A percentile compares a stretch with the other conserved stretches of the same genome.
Conservation (phyloP, 2,329 filamentous ascomycete genomes). For the Aspergillus sp. region DNA sequence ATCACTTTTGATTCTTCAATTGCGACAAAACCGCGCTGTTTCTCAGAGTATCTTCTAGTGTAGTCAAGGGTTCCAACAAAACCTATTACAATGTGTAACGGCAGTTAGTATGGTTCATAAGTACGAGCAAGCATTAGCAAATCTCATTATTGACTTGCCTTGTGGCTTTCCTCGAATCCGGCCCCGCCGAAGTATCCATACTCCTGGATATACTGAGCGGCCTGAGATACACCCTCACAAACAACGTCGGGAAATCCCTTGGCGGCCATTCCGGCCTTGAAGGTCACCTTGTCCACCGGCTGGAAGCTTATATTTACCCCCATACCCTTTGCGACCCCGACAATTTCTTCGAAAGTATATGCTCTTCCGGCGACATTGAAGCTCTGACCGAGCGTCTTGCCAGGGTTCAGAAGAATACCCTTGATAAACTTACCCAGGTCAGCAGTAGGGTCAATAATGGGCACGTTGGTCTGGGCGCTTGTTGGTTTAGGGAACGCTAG, state of each 20-base stretch:
- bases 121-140: no score
- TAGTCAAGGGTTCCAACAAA: neutral
- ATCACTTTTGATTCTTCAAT: neutral
- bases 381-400: slow-evolving; percentile 45
- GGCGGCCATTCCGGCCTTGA: slow-evolving; percentile 39
- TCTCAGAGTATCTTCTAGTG: neutral
- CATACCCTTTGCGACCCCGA: slow-evolving; percentile 42
- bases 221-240: slow-evolving; percentile 55
- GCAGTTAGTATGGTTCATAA: neutral
- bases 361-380: slow-evolving; percentile 50
- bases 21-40: neutral
- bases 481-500: slow-evolving; percentile 1
- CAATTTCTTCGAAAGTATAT: slow-evolving; percentile 43
- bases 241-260: slow-evolving; percentile 43
- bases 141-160: no score
- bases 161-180: neutral
- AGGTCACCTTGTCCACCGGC: slow-evolving; percentile 24
- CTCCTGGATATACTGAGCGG: slow-evolving; percentile 52
- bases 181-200: slow-evolving; percentile 56
- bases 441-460: slow-evolving; percentile 13
- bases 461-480: slow-evolving; percentile 6
- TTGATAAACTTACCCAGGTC: slow-evolving; percentile 27
- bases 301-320: slow-evolving; percentile 37
- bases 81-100: neutral
- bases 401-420: slow-evolving; percentile 36